These are phyloP conservation scores for Tagetes patula DNA, from an alignment of 129 eudicot species.

Conservation along the genomic window DNA sequence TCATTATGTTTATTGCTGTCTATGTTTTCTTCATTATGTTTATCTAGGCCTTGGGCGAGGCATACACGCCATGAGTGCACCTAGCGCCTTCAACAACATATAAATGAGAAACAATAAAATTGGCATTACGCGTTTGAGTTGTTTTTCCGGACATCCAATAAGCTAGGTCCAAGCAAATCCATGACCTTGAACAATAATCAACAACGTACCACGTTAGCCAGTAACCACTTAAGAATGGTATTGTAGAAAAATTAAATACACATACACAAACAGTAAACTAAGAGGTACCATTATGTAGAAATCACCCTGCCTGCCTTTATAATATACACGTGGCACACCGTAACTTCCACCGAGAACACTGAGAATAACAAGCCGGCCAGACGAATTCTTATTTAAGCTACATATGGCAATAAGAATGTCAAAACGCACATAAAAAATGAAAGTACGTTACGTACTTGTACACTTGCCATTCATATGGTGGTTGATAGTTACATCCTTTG, in stretches of 20 bases:
- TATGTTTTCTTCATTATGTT: too few species aligned
- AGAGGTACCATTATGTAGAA: constrained; percentile 71
- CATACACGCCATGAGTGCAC: too few species aligned
- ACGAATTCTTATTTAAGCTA: not conserved
- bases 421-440: not conserved
- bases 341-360: constrained; percentile 90
- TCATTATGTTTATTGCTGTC: too few species aligned
- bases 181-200: constrained; percentile 54
- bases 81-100: too few species aligned
- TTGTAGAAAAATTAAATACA: not conserved
- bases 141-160: constrained; percentile 89
- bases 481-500: constrained; percentile 91
- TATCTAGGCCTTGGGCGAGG: too few species aligned
- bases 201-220: not conserved
- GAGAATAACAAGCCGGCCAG: not conserved
- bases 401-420: not conserved
- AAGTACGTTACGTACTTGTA: constrained; percentile 53
- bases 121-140: constrained; percentile 57
- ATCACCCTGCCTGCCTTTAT: constrained; percentile 78
- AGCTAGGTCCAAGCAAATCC: constrained; percentile 94
- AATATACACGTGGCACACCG: constrained; percentile 87
- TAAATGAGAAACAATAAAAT: not conserved
- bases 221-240: not conserved
- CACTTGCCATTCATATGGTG: constrained; percentile 94
- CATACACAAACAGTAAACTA: not conserved